Evolutionary conservation across 371 early-diverging fungal genomes (phyloP).

Genomic region (Syncephalastrum racemosum): DNA sequence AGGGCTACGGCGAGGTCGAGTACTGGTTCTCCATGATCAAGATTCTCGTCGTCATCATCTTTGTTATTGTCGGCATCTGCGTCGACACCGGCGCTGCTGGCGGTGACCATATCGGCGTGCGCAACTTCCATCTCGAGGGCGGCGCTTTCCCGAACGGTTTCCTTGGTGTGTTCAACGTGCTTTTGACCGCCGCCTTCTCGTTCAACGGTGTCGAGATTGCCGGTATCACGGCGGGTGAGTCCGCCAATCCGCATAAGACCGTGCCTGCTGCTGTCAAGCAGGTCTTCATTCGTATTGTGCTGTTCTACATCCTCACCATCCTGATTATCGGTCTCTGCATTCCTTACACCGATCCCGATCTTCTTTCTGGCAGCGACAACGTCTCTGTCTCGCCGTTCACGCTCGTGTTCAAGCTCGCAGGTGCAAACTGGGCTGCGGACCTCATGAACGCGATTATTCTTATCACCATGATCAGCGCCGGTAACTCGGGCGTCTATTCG

Average conservation of each 20-base stretch:
- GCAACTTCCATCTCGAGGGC: slow-evolving; percentile 68
- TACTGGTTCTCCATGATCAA: slow-evolving; percentile 63
- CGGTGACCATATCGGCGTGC: slow-evolving; percentile 50
- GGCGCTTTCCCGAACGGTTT: slow-evolving; percentile 80
- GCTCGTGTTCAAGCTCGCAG: slow-evolving; percentile 68
- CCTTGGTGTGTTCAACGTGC: slow-evolving; percentile 65
- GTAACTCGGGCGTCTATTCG: slow-evolving; percentile 79
- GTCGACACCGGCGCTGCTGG: slow-evolving; percentile 60
- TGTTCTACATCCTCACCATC: slow-evolving; percentile 75
- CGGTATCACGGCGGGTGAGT: slow-evolving; percentile 77
- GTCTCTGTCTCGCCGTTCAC: slow-evolving; percentile 72
- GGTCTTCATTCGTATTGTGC: slow-evolving; percentile 73
- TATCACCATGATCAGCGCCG: slow-evolving; percentile 74
- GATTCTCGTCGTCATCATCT: slow-evolving; percentile 61
- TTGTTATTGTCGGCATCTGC: slow-evolving; percentile 75
- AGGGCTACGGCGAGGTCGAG: slow-evolving; percentile 69
- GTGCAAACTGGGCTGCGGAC: slow-evolving; percentile 66
- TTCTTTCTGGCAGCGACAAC: slow-evolving; percentile 46
- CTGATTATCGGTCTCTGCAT: slow-evolving; percentile 73
- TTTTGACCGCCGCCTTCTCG: slow-evolving; percentile 81
- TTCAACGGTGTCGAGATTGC: slow-evolving; percentile 85
- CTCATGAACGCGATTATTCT: slow-evolving; percentile 82
- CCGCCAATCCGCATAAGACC: slow-evolving; percentile 67
- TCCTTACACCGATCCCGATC: slow-evolving; percentile 59
- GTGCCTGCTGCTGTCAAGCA: slow-evolving; percentile 75